Evolutionary conservation across 2,329 filamentous ascomycete species (phyloP), one percentile per base, ranked within the genome.

Genomic region (Colletotrichum liriopes): DNA sequence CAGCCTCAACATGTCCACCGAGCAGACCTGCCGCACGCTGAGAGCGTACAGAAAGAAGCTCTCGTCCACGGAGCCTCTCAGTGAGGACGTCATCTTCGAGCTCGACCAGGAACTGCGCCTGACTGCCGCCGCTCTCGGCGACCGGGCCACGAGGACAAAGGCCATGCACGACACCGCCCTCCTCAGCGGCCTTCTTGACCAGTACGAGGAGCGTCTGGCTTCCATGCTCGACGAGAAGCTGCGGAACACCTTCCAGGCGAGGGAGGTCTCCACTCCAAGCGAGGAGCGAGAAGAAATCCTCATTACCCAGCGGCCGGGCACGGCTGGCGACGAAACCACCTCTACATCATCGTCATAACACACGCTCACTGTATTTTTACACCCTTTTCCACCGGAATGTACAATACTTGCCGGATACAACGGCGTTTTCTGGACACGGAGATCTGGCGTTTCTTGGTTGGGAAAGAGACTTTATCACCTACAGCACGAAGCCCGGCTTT

Each of bases 221-320:
- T 89, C 86, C 56, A 86, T 94, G 81, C 85, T 95, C 55, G 93
- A 95, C 74, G 91, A 94, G 80, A 93, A 93, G 79, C 86, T 94
- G 62, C 83, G 87, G 58, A 81, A 91, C 43, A 85, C 78, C 12
- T 82, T 76, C 78, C 82, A 45, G 78, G 77, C 67, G 77, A 81
- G 70, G 75, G 77, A 65, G 75, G 64, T 73, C 74, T 37, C 76
- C 78, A 59, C 80, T 78, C 51, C 77, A 76, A 68, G 84, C 80
- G 65, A 78, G 78, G 37, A 81, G 80, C 41, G 81, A 77, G 61
- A 81, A 80, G 45, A 80, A 78, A 35, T 80, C 76, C 59, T 81
- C 82, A 20, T 59, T 12, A 23, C 58, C 54, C 54, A 55, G 20
- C 59, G 65, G 39, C 65, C 70, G 5, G 43, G 35, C 59, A 72